Evolutionary conservation across 768 basidiomycete genomes (phyloP).

Genomic region (Termitomyces sp.): DNA sequence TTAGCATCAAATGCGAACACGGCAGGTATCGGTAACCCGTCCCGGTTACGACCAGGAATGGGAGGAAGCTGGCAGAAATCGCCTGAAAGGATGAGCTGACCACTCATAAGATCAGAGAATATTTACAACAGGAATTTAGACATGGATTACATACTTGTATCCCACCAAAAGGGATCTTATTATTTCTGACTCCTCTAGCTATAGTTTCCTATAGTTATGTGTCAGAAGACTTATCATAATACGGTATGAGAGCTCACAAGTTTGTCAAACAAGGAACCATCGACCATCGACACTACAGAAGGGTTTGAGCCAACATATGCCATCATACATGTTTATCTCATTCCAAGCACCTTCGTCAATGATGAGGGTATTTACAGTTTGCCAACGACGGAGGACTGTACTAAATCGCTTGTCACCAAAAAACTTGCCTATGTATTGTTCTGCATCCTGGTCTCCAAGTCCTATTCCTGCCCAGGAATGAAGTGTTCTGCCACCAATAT

Average conservation of each 20-base stretch:
- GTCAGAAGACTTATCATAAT: neutral
- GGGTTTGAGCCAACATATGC: neutral
- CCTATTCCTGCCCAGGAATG: constrained; percentile 84
- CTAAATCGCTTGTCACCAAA: constrained; percentile 30
- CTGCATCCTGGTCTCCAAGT: constrained; percentile 52
- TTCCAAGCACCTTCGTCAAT: constrained; percentile 75
- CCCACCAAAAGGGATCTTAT: constrained; percentile 67
- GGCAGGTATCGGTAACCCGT: constrained; percentile 41
- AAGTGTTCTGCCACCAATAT: constrained; percentile 79
- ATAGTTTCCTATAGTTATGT: constrained; percentile 44
- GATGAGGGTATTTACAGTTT: constrained; percentile 55
- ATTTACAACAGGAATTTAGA: neutral
- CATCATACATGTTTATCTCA: neutral
- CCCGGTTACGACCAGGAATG: constrained; percentile 46
- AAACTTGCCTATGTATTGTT: constrained; percentile 50
- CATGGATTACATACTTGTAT: constrained; percentile 53
- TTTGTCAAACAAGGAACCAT: constrained; percentile 75
- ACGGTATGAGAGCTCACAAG: constrained; percentile 38
- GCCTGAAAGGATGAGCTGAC: constrained; percentile 73
- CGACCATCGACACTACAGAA: constrained; percentile 79
- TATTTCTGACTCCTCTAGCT: constrained; percentile 50
- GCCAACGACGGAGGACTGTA: constrained; percentile 55
- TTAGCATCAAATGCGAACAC: constrained; percentile 77
- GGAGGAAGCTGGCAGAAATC: constrained; percentile 93
- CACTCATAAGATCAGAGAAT: neutral